Conservation (phyloP, 1,284 basidiomycete genomes). For the Sanghuangporus baumii region DNA sequence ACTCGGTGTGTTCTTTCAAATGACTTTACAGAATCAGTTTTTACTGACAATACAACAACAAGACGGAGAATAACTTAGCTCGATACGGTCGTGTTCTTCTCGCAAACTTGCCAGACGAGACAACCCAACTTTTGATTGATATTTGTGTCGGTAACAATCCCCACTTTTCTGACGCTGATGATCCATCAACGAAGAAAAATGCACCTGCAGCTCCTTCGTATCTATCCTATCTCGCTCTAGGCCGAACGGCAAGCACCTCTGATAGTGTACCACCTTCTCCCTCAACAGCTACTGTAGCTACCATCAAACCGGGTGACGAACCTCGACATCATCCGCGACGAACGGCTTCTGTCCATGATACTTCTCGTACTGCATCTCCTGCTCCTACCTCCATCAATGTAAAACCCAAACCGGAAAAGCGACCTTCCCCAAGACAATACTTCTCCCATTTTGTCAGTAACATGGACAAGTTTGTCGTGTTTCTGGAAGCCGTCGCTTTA, state of each 20-base stretch:
- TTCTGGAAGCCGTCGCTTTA: constrained; percentile 83
- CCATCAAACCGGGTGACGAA: constrained; percentile 37
- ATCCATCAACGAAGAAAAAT: constrained; percentile 25
- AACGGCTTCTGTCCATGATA: constrained; percentile 20
- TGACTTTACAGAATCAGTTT: constrained; percentile 3
- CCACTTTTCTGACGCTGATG: constrained; percentile 37
- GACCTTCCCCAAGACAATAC: constrained; percentile 81
- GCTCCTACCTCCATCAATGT: constrained; percentile 20
- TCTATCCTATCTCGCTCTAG: constrained; percentile 73
- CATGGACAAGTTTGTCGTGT: constrained; percentile 75
- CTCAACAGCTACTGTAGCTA: constrained; percentile 46
- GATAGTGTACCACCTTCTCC: constrained; percentile 40
- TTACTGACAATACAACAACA: not conserved
- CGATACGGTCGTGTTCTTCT: constrained; percentile 84
- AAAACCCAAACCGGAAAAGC: constrained; percentile 29
- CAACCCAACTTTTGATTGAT: constrained; percentile 88
- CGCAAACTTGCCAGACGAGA: constrained; percentile 76
- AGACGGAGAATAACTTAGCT: constrained; percentile 81
- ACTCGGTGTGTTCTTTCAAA: constrained; percentile 38
- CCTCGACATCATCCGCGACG: constrained; percentile 24
- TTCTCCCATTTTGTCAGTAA: constrained; percentile 96
- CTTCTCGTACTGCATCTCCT: constrained; percentile 27
- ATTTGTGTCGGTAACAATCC: constrained; percentile 74
- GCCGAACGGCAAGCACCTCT: constrained; percentile 40
- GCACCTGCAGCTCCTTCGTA: constrained; percentile 50